Conservation (phyloP, 495 filamentous ascomycete genomes). For the Parachaetomium inaequale region DNA sequence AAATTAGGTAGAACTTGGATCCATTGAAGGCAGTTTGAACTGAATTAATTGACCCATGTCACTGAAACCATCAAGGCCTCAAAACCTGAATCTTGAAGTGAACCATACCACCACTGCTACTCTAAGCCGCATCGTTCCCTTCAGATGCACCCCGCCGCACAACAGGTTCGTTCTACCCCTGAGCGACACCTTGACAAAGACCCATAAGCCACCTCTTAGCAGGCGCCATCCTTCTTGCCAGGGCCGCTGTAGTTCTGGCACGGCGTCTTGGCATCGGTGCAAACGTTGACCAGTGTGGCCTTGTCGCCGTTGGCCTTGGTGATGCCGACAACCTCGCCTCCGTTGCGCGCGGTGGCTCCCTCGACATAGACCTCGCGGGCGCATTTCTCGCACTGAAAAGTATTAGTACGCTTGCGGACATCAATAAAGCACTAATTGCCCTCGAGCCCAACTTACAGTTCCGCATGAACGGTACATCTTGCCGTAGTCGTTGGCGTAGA, state of each 20-base stretch:
- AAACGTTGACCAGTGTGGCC: background rate
- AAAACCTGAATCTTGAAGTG: too few relatives aligned
- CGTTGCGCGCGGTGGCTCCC: background rate
- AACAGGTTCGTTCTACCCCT: too few relatives aligned
- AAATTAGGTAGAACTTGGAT: too few relatives aligned
- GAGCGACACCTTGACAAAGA: background rate
- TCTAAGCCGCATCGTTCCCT: too few relatives aligned
- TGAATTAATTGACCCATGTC: too few relatives aligned
- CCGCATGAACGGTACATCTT: background rate
- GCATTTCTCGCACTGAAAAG: background rate
- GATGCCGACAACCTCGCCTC: background rate
- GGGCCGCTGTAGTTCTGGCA: constrained; percentile 4
- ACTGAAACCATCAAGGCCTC: too few relatives aligned
- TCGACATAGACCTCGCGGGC: background rate
- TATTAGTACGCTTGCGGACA: background rate
- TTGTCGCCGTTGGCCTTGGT: constrained; percentile 1
- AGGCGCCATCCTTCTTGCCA: background rate
- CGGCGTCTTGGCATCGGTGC: background rate
- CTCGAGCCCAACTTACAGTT: background rate
- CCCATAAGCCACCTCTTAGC: background rate
- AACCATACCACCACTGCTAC: too few relatives aligned
- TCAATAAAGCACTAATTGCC: background rate
- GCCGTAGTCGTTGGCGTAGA: background rate
- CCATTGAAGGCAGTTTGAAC: too few relatives aligned
- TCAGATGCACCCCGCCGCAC: too few relatives aligned